Evolutionary conservation across 352 stramenopile genomes (phyloP), one percentile per base, ranked within the genome.

Genomic region (Phytophthora foliorum): DNA sequence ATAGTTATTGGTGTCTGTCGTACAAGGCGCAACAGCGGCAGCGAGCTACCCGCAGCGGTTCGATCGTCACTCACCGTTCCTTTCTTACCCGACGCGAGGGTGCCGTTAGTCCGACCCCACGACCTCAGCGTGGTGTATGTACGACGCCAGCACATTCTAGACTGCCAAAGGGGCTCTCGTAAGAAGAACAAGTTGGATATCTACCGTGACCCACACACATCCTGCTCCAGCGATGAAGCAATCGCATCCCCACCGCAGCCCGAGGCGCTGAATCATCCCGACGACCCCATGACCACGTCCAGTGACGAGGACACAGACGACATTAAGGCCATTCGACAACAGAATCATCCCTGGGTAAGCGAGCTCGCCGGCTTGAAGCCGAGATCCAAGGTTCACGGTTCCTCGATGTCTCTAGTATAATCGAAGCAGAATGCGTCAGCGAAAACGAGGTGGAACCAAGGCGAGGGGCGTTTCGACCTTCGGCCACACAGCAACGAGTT

Each of bases 161-260:
- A 65, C 17, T 39, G 32, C 25, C 10, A 44, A 24, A 44, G 21
- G 25, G 57, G 46, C 3, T 22, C 57, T 0, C 45, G 45, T 1
- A 65, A 57, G 34, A 57, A 52, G 21, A 65, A 51, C 24, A 48
- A 8, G 2, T 14, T 36, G 10, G n/a, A 65, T 51, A 5, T 51
- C 2, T 57, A 65, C 24, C 21, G 16, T 4, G 57, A 65, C 17
- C 34, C 57, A n/a, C n/a, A n/a, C n/a, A n/a, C n/a, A n/a, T n/a
- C n/a, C n/a, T n/a, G n/a, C n/a, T n/a, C n/a, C n/a, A n/a, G n/a
- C n/a, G n/a, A n/a, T n/a, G n/a, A n/a, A n/a, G n/a, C n/a, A n/a
- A n/a, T n/a, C n/a, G n/a, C n/a, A n/a, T n/a, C n/a, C n/a, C n/a
- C n/a, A n/a, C n/a, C n/a, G n/a, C n/a, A n/a, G n/a, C n/a, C n/a